Evolutionary conservation across 2,329 filamentous ascomycete species (phyloP).

Genomic region (Aspergillus melleus): DNA sequence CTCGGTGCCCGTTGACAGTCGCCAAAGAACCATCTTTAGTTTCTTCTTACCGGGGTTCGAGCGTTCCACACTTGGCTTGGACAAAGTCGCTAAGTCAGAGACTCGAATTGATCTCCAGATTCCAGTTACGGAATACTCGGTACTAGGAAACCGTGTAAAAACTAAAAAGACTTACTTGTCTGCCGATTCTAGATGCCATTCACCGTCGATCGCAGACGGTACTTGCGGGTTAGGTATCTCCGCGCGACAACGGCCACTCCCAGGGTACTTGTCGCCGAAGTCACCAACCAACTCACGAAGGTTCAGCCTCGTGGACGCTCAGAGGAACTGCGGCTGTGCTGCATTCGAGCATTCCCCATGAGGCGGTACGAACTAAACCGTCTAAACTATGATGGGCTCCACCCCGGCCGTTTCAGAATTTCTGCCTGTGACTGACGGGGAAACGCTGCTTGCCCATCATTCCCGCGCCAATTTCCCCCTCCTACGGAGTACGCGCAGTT

Average conservation of each 20-base stretch:
- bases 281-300: neutral
- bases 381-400: constrained; percentile 3
- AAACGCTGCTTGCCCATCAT: constrained; percentile 7
- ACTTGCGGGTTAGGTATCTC: too few relatives aligned
- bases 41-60: neutral
- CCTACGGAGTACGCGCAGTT: neutral
- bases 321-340: constrained; percentile 10
- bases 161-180: too few relatives aligned
- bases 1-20: constrained; percentile 3
- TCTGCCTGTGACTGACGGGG: constrained; percentile 6
- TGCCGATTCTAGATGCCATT: too few relatives aligned
- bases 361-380: constrained; percentile 5
- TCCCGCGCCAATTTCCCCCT: neutral
- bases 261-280: too few relatives aligned
- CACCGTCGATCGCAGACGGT: too few relatives aligned
- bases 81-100: neutral
- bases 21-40: neutral
- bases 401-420: constrained; percentile 21
- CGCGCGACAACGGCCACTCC: too few relatives aligned
- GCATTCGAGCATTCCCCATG: constrained; percentile 2
- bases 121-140: too few relatives aligned
- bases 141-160: too few relatives aligned
- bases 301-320: neutral
- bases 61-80: neutral
- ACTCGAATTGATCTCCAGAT: too few relatives aligned